Evolutionary conservation across 2,329 filamentous ascomycete species (phyloP).

Genomic region (Pestalotiopsis sp.): DNA sequence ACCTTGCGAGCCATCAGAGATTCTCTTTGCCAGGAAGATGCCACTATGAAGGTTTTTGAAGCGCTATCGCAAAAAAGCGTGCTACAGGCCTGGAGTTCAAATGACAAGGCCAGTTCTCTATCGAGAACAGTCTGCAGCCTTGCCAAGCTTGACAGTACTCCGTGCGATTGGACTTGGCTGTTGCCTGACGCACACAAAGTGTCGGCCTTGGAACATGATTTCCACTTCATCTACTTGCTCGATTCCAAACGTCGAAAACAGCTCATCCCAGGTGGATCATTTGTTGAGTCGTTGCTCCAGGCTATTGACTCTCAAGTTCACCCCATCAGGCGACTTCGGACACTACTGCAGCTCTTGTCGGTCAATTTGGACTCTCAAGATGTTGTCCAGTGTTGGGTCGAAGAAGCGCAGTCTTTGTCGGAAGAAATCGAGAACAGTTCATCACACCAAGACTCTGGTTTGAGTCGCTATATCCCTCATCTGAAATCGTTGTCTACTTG

Average conservation of each 20-base stretch:
- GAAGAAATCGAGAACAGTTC: slow-evolving; percentile 35
- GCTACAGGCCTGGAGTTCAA: slow-evolving; percentile 51
- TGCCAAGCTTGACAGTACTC: slow-evolving; percentile 58
- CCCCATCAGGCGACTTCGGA: slow-evolving; percentile 53
- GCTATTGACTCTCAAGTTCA: slow-evolving; percentile 50
- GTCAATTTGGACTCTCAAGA: slow-evolving; percentile 47
- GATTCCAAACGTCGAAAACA: slow-evolving; percentile 31
- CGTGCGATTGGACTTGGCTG: slow-evolving; percentile 56
- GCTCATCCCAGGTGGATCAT: slow-evolving; percentile 43
- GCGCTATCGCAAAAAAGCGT: slow-evolving; percentile 51
- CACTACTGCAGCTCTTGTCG: slow-evolving; percentile 48
- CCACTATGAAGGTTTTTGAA: slow-evolving; percentile 53
- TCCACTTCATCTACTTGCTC: slow-evolving; percentile 48
- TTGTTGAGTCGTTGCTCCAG: slow-evolving; percentile 46
- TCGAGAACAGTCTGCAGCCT: slow-evolving; percentile 61
- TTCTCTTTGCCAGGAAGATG: slow-evolving; percentile 58
- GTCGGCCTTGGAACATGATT: slow-evolving; percentile 60
- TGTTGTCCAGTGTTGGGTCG: slow-evolving; percentile 37
- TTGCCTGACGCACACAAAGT: slow-evolving; percentile 52
- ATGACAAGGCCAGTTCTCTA: slow-evolving; percentile 50
- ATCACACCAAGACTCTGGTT: slow-evolving; percentile 43
- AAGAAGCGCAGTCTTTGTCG: slow-evolving; percentile 39
- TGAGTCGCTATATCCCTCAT: slow-evolving; percentile 48
- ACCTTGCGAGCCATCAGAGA: slow-evolving; percentile 62
- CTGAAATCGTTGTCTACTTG: slow-evolving; percentile 47